These are phyloP conservation scores for Fusarium decemcellulare DNA, from an alignment of 2,329 filamentous ascomycete genomes.

Conservation along the genomic window DNA sequence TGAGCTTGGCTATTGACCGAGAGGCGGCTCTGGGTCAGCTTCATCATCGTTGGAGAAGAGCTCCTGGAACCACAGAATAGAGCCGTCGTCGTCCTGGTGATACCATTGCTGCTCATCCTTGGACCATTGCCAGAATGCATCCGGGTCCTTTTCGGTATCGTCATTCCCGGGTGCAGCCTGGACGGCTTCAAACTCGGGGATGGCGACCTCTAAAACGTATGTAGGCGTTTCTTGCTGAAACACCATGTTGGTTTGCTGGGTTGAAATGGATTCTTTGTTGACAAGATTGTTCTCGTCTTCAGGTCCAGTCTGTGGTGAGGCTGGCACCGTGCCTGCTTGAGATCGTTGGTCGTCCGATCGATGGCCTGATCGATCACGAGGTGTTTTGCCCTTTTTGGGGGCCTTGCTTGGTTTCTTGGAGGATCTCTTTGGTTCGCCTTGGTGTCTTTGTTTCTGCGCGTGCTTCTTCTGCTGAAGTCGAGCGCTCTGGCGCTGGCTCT, in stretches of 20 bases:
- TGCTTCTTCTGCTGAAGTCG: not conserved
- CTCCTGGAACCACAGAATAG: conserved; percentile 12
- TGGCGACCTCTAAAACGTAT: not conserved
- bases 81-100: conserved; percentile 7
- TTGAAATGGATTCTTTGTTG: not conserved
- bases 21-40: not conserved
- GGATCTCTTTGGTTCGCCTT: not conserved
- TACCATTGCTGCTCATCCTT: conserved; percentile 1
- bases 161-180: not conserved
- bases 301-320: not conserved
- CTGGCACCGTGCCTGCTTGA: not conserved
- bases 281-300: not conserved
- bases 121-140: conserved; percentile 28
- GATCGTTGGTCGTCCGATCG: not conserved
- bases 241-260: not conserved
- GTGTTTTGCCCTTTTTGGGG: not conserved
- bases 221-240: not conserved
- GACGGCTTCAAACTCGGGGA: conserved; percentile 7
- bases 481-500: not conserved
- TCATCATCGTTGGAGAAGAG: not conserved
- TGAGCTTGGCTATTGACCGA: no score
- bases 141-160: not conserved
- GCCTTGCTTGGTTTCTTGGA: not conserved
- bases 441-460: not conserved
- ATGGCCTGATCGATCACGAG: not conserved